Conservation (phyloP, 139 green algal genomes). For the Auxenochlorella protothecoides region DNA sequence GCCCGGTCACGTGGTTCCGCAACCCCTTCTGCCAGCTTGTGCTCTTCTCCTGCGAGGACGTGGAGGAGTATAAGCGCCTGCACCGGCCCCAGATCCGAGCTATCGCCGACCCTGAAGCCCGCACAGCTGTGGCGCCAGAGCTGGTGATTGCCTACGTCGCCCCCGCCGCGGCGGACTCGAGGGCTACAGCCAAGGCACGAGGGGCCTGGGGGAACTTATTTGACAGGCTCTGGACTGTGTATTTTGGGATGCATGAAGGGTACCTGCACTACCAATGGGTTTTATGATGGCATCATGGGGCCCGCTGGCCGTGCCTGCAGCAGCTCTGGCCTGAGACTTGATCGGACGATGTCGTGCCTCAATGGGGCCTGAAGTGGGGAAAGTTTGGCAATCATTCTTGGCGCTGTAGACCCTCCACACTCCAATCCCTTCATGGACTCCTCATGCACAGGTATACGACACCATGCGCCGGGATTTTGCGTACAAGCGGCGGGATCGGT, state of each 20-base stretch:
- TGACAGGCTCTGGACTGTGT: too few species aligned
- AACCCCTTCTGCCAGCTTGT: conserved; percentile 59
- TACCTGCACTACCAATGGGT: too few species aligned
- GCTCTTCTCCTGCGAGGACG: conserved; percentile 50
- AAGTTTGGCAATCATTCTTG: too few species aligned
- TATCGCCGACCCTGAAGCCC: conserved; percentile 41
- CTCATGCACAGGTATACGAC: conserved; percentile 46
- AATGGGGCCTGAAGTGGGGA: too few species aligned
- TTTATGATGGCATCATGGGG: too few species aligned
- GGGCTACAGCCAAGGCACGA: conserved; percentile 21
- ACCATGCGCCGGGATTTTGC: conserved; percentile 57
- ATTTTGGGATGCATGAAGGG: too few species aligned
- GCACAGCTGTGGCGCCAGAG: conserved; percentile 31
- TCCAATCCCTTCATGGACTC: too few species aligned
- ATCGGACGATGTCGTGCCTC: too few species aligned
- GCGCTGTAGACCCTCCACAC: too few species aligned
- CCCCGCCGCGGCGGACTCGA: conserved; percentile 19
- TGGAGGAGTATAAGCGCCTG: conserved; percentile 60
- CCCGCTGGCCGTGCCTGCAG: too few species aligned
- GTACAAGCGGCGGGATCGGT: conserved; percentile 31
- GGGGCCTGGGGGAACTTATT: too few species aligned
- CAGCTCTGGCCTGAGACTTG: too few species aligned
- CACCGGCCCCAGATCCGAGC: conserved; percentile 26
- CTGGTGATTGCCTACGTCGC: conserved; percentile 59
- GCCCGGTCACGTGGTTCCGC: conserved; percentile 66